Base-by-base conservation (phyloP, 2,329 filamentous ascomycete genomes). In the Sporothrix phasma region DNA sequence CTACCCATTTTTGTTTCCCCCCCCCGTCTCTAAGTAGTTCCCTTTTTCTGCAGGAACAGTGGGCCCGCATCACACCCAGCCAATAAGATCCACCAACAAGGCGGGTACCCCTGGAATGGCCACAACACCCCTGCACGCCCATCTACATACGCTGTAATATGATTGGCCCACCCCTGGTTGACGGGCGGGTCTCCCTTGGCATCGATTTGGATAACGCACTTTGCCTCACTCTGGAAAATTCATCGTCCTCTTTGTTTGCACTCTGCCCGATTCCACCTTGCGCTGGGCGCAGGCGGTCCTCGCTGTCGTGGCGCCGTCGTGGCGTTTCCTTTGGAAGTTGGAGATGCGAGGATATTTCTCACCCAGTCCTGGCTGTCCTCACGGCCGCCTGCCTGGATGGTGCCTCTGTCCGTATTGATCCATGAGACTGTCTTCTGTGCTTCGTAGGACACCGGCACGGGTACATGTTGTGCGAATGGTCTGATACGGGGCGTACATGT, bases 151-250 rank as follows among this genome's bases (percentile, higher is more conserved):
- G 3, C 49, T 49, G 45, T 49, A 61, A 34, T 26, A 47, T 63
- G 61, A 63, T 63, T 63, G 61, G 61, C 10, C 29, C 11, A 13
- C 49, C 49, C 61, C 61, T 63, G 61, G 61, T 41, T n/a, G 3
- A 19, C 17, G 46, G 24, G 56, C 17, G 39, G 56, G 56, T 59
- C 39, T 26, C 24, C 17, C 8, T 15, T 45, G 39, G 39, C 43
- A 34, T 61, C 59, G 31, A 49, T 61, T 39, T 17, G 45, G 59
- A 34, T 26, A 46, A 26, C 39, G 37, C n/a, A 31, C 47, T 39
- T 17, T 31, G 26, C 31, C n/a, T 24, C 31, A 24, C 31, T 29
- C 15, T 31, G 1, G n/a, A 34, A 47, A 47, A 47, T 13, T 43
- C 34, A 1, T 56, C 10, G 8, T 45, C 45, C 45, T 22, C 24